phyloP scores from a whole-genome alignment of 805 yeast species.

The Brettanomyces custersianus region DNA sequence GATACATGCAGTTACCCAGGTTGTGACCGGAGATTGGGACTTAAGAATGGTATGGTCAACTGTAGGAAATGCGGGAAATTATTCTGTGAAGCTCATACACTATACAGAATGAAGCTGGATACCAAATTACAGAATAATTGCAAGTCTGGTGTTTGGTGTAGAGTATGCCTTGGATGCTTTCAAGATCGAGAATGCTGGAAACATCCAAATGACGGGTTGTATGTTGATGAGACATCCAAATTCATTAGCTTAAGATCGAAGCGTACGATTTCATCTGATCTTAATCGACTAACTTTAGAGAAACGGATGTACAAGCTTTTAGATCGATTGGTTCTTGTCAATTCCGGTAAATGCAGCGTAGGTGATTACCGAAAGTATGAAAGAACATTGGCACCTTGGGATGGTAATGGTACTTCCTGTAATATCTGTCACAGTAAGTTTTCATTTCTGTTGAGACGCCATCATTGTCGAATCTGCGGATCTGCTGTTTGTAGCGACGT shows the following conservation, averaged over 20 bases:
- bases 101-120: constrained; percentile 42
- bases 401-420: constrained; percentile 47
- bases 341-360: constrained; percentile 7
- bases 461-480: constrained; percentile 92
- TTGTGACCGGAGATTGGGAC: constrained; percentile 36
- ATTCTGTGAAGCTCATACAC: constrained; percentile 59
- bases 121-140: constrained; percentile 39
- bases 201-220: constrained; percentile 30
- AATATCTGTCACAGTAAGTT: constrained; percentile 54
- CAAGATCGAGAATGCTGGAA: constrained; percentile 42
- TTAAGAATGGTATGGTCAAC: constrained; percentile 51
- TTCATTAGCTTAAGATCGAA: constrained; percentile 34
- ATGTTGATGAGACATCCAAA: constrained; percentile 6
- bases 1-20: constrained; percentile 31
- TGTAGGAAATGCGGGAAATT: constrained; percentile 73
- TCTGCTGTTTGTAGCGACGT: constrained; percentile 65
- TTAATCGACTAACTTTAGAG: constrained; percentile 31
- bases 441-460: constrained; percentile 51
- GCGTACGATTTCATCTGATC: constrained; percentile 25
- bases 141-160: constrained; percentile 51
- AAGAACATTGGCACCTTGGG: constrained; percentile 56
- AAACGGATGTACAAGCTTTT: constrained; percentile 38
- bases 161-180: constrained; percentile 63
- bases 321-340: constrained; percentile 39
- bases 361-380: constrained; percentile 28